Conservation (phyloP, 148 eudicot species). For the Vaccinium vitisidaea region DNA sequence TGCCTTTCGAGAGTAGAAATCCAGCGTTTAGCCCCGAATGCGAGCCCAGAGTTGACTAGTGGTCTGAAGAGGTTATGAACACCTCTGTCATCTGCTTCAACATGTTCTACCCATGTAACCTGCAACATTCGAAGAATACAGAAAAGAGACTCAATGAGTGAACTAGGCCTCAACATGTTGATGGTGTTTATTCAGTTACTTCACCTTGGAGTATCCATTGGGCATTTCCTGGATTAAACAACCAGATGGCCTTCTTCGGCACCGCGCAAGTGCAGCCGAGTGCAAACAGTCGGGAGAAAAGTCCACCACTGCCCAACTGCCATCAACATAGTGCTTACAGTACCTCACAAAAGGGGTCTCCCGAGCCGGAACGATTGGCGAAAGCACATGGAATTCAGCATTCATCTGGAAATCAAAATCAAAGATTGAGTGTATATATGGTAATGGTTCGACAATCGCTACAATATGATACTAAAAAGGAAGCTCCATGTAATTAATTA, state of each 20-base stretch:
- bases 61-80: conserved; percentile 33
- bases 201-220: conserved; percentile 52
- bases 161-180: not conserved
- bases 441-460: not conserved
- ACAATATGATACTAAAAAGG: not conserved
- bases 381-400: conserved; percentile 48
- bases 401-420: conserved; percentile 34
- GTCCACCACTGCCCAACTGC: conserved; percentile 61
- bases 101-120: conserved; percentile 73
- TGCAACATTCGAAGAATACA: conserved; percentile 11
- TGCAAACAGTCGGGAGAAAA: conserved; percentile 45
- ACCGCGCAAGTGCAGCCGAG: conserved; percentile 7
- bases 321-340: conserved; percentile 40
- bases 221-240: conserved; percentile 48
- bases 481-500: not conserved
- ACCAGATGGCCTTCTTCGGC: conserved; percentile 58
- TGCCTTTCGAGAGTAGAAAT: conserved; percentile 34
- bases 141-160: not conserved
- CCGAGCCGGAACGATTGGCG: conserved; percentile 56
- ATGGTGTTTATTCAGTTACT: not conserved
- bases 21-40: conserved; percentile 55
- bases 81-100: conserved; percentile 38
- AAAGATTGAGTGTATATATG: not conserved
- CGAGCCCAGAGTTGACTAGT: conserved; percentile 35
- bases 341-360: conserved; percentile 41